These are phyloP conservation scores for Zasmidium angulare DNA, from an alignment of 2,329 filamentous ascomycete species.

Conservation along the genomic window DNA sequence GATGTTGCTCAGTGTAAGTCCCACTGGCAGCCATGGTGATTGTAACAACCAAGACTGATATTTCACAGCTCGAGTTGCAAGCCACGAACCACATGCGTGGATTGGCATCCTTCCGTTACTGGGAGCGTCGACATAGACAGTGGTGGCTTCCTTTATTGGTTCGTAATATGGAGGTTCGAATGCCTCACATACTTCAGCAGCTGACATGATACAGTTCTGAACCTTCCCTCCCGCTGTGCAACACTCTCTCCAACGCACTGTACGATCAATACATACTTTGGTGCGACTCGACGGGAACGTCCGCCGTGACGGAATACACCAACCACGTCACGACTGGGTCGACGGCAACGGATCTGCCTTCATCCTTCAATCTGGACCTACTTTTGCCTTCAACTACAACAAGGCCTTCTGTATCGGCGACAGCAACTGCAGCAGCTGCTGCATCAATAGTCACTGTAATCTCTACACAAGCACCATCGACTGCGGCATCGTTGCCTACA, in stretches of 20 bases:
- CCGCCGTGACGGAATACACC: background rate
- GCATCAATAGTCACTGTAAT: no score
- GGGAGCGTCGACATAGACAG: conserved; percentile 18
- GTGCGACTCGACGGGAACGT: background rate
- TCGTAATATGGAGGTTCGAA: background rate
- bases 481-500: background rate
- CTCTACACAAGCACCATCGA: background rate
- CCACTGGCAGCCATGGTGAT: no score
- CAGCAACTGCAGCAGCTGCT: no score
- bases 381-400: background rate
- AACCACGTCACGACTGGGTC: background rate
- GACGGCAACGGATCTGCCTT: background rate
- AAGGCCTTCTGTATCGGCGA: no score
- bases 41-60: no score
- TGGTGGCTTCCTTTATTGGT: conserved; percentile 23
- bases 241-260: conserved; percentile 2
- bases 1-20: conserved; percentile 17
- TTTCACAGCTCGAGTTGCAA: conserved; percentile 11
- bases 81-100: conserved; percentile 19
- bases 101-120: conserved; percentile 9
- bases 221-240: conserved; percentile 9
- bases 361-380: background rate
- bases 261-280: conserved; percentile 1
- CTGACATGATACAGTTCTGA: background rate
- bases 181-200: conserved; percentile 1